Conservation (phyloP, 768 basidiomycete genomes). For the Roridomyces roridus region DNA sequence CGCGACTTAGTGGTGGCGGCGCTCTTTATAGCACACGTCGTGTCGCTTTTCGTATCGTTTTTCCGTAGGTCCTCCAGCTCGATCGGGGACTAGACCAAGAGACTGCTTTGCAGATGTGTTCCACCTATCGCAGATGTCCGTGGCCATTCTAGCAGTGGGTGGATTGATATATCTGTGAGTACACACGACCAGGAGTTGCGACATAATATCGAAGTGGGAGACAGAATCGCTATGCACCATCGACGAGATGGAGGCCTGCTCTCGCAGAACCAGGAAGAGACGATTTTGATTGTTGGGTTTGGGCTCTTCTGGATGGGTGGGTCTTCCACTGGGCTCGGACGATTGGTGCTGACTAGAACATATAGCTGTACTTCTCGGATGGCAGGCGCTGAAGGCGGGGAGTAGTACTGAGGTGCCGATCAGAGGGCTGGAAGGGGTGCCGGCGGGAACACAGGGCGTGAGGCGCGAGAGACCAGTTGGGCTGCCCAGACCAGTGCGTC, state of each 20-base stretch:
- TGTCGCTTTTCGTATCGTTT: conserved; percentile 56
- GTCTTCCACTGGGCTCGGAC: conserved; percentile 24
- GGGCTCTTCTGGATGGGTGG: conserved; percentile 81
- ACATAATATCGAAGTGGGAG: not conserved
- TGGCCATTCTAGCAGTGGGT: conserved; percentile 72
- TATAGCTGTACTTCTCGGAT: conserved; percentile 52
- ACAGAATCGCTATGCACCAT: conserved; percentile 74
- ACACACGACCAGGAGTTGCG: conserved; percentile 17
- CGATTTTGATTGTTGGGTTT: conserved; percentile 71
- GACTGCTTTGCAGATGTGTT: conserved; percentile 53
- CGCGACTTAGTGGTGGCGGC: conserved; percentile 44
- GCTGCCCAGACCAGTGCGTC: conserved; percentile 32
- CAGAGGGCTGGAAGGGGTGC: conserved; percentile 5
- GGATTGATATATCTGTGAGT: conserved; percentile 72
- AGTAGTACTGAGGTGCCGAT: not conserved
- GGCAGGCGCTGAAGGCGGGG: conserved; percentile 42
- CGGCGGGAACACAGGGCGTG: conserved; percentile 17
- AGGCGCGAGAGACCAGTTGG: not conserved
- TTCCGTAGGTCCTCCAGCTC: conserved; percentile 40
- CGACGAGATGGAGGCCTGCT: conserved; percentile 63
- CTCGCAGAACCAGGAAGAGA: conserved; percentile 76
- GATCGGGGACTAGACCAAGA: not conserved
- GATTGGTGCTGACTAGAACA: conserved; percentile 10
- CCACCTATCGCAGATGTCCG: conserved; percentile 74
- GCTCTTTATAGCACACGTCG: conserved; percentile 54